phyloP scores from a whole-genome alignment of 2,329 filamentous ascomycete genomes.

The Aspergillus sp. region DNA sequence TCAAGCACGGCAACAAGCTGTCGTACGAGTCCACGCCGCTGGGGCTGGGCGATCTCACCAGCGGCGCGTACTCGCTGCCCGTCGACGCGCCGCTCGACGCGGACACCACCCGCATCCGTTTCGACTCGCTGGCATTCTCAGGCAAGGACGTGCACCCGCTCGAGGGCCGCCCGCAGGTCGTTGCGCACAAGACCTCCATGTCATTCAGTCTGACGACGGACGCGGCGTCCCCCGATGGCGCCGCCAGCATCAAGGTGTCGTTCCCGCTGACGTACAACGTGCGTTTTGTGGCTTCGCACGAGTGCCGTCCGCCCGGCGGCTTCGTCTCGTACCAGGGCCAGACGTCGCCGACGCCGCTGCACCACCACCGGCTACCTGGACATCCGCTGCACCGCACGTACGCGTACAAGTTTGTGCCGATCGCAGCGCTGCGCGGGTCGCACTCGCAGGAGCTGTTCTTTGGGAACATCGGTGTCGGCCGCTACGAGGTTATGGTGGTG shows the following conservation, averaged over 20 bases:
- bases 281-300: conserved; percentile 54
- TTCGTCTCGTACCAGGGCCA: conserved; percentile 15
- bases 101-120: conserved; percentile 6
- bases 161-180: conserved; percentile 10
- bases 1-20: conserved; percentile 41
- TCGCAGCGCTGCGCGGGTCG: conserved; percentile 22
- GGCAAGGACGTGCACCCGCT: conserved; percentile 15
- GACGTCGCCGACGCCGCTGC: conserved; percentile 2
- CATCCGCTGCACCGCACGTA: conserved; percentile 38
- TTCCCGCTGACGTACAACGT: conserved; percentile 50
- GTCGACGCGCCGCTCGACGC: conserved; percentile 24
- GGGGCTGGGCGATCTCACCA: conserved; percentile 36
- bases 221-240: not conserved
- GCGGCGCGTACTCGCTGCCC: conserved; percentile 38
- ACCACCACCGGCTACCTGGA: conserved; percentile 31
- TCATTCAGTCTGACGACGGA: conserved; percentile 23
- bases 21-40: conserved; percentile 40
- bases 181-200: conserved; percentile 24
- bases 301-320: conserved; percentile 48
- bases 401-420: conserved; percentile 28
- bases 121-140: conserved; percentile 25
- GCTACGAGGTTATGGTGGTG: conserved; percentile 29
- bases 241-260: conserved; percentile 20
- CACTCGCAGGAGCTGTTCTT: conserved; percentile 7
- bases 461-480: not conserved